Evolutionary conservation across 768 basidiomycete species (phyloP).

Genomic region (Termitomyces sp.): DNA sequence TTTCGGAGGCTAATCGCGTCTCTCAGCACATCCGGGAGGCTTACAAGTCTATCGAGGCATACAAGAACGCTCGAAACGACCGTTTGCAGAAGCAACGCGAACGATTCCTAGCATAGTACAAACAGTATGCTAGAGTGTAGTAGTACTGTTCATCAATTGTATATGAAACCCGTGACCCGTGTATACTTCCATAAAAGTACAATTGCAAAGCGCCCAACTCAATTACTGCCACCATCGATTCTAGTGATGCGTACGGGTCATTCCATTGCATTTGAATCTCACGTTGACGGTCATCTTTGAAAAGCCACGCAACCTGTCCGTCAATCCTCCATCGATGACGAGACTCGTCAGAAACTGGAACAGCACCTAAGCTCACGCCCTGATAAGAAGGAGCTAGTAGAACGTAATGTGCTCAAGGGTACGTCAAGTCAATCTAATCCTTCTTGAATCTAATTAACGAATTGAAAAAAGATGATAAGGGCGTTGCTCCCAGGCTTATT

Average conservation of each 20-base stretch:
- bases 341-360: conserved; percentile 39
- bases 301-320: conserved; percentile 1
- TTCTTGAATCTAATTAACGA: background rate
- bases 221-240: background rate
- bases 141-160: background rate
- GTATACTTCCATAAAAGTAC: no score
- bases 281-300: background rate
- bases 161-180: conserved; percentile 6
- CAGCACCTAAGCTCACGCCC: conserved; percentile 47
- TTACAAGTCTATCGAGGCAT: conserved; percentile 13
- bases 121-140: background rate
- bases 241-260: conserved; percentile 1
- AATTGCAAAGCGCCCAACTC: background rate
- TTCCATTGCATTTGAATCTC: background rate
- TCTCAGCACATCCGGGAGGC: conserved; percentile 18
- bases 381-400: conserved; percentile 23
- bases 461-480: conserved; percentile 44
- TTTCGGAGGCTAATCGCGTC: conserved; percentile 16
- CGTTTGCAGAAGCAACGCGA: background rate
- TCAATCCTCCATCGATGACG: conserved; percentile 19
- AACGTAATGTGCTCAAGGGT: conserved; percentile 70
- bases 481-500: conserved; percentile 52
- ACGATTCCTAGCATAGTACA: background rate
- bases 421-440: background rate
- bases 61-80: conserved; percentile 10